Percentiles rank a stretch among this genome's conserved stretches.
Evolutionary conservation across 352 stramenopile species (phyloP).

Genomic region (Globisporangium nodosum): DNA sequence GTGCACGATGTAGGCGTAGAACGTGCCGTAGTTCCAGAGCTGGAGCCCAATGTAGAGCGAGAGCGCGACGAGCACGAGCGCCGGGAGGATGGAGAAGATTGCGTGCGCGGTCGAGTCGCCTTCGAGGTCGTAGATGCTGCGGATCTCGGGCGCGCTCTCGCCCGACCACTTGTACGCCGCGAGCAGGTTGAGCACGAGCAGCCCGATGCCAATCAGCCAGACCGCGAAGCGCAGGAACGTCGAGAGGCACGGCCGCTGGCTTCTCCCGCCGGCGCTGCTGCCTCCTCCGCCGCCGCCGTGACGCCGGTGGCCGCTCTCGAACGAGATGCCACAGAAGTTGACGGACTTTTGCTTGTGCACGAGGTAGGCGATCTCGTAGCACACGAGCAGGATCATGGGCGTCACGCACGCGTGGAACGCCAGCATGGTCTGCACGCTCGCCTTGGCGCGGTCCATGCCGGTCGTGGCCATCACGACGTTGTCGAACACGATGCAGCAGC

Average conservation of each 20-base stretch:
- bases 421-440: slow-evolving; percentile 63
- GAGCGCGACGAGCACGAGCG: slow-evolving; percentile 59
- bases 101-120: slow-evolving; percentile 50
- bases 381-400: slow-evolving; percentile 80
- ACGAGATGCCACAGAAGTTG: slow-evolving; percentile 88
- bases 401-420: slow-evolving; percentile 80
- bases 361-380: slow-evolving; percentile 87
- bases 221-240: slow-evolving; percentile 61
- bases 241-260: slow-evolving; percentile 32
- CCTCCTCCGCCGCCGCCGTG: slow-evolving; percentile 22
- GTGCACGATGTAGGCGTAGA: slow-evolving; percentile 83
- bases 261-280: background rate
- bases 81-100: slow-evolving; percentile 57
- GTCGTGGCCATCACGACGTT: slow-evolving; percentile 79
- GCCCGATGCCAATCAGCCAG: slow-evolving; percentile 51
- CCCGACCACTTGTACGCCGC: slow-evolving; percentile 59
- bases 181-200: slow-evolving; percentile 69
- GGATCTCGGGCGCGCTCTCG: slow-evolving; percentile 32
- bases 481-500: slow-evolving; percentile 72
- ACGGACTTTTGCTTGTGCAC: slow-evolving; percentile 89
- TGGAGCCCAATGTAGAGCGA: slow-evolving; percentile 69
- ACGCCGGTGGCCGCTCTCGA: slow-evolving; percentile 65
- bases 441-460: slow-evolving; percentile 49
- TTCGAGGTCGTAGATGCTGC: slow-evolving; percentile 70
- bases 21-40: slow-evolving; percentile 83